Evolutionary conservation across 495 filamentous ascomycete genomes (phyloP).

Genomic region (Penicillium antarcticum): DNA sequence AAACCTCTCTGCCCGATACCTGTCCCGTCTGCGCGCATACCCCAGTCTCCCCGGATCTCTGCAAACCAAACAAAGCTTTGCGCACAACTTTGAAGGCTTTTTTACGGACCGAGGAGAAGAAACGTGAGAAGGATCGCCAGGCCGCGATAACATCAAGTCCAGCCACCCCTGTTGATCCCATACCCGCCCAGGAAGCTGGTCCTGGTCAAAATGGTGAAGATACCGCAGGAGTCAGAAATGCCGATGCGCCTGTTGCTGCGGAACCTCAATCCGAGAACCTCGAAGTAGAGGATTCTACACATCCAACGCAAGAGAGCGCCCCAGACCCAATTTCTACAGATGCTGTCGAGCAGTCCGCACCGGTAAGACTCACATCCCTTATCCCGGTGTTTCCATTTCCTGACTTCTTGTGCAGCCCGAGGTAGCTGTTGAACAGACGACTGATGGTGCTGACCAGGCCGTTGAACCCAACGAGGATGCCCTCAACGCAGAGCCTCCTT

Average conservation of each 20-base stretch:
- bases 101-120: conserved; percentile 83
- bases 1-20: conserved; percentile 68
- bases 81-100: conserved; percentile 88
- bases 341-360: not conserved
- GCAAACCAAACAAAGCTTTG: conserved; percentile 82
- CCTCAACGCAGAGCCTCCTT: conserved; percentile 16
- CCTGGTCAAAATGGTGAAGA: not conserved
- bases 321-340: not conserved
- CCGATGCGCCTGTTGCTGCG: conserved; percentile 1
- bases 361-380: conserved; percentile 6
- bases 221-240: not conserved
- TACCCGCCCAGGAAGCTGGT: conserved; percentile 13
- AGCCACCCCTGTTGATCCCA: conserved; percentile 21
- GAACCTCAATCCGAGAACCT: not conserved
- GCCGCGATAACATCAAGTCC: conserved; percentile 27
- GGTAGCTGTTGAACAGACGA: not conserved
- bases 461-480: conserved; percentile 7
- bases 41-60: conserved; percentile 79
- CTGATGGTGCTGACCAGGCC: conserved; percentile 5
- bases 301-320: not conserved
- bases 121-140: conserved; percentile 59
- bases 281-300: not conserved
- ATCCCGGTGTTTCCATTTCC: not conserved
- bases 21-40: conserved; percentile 93
- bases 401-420: not conserved